Conservation (phyloP, 2,329 filamentous ascomycete genomes). For the Fusarium tricinctum region DNA sequence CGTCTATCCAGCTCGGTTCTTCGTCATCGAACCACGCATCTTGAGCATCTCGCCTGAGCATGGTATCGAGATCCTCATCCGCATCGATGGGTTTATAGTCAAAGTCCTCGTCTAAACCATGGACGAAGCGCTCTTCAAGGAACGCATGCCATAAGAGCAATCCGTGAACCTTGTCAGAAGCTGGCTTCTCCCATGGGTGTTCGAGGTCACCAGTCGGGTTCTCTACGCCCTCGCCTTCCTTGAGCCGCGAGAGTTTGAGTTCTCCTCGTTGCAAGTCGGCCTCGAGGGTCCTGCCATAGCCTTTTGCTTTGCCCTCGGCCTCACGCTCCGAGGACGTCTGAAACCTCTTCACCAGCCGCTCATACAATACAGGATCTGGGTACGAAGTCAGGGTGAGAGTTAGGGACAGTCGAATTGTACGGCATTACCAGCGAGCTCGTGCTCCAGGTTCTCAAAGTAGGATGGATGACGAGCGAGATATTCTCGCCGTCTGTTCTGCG, state of each 20-base stretch:
- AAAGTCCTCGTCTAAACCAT: slow-evolving; percentile 82
- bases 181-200: slow-evolving; percentile 52
- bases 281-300: slow-evolving; percentile 83
- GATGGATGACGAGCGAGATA: slow-evolving; percentile 80
- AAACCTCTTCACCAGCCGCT: slow-evolving; percentile 82
- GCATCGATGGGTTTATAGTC: slow-evolving; percentile 80
- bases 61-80: slow-evolving; percentile 78
- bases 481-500: slow-evolving; percentile 82
- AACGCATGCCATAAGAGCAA: slow-evolving; percentile 77
- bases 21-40: slow-evolving; percentile 87
- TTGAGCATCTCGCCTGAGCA: slow-evolving; percentile 71
- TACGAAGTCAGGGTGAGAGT: slow-evolving; percentile 21
- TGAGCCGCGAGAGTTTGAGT: slow-evolving; percentile 75
- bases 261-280: slow-evolving; percentile 83
- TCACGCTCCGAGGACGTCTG: slow-evolving; percentile 81
- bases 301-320: slow-evolving; percentile 78
- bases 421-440: slow-evolving; percentile 66
- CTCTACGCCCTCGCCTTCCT: slow-evolving; percentile 28
- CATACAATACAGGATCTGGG: slow-evolving; percentile 84
- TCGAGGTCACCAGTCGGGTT: slow-evolving; percentile 54
- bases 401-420: neutral
- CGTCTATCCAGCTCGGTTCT: slow-evolving; percentile 75
- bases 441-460: slow-evolving; percentile 74
- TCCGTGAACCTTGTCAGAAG: slow-evolving; percentile 71
- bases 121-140: slow-evolving; percentile 80